Evolutionary conservation across 768 basidiomycete species (phyloP).

Genomic region (Agrocybe chaxingu): DNA sequence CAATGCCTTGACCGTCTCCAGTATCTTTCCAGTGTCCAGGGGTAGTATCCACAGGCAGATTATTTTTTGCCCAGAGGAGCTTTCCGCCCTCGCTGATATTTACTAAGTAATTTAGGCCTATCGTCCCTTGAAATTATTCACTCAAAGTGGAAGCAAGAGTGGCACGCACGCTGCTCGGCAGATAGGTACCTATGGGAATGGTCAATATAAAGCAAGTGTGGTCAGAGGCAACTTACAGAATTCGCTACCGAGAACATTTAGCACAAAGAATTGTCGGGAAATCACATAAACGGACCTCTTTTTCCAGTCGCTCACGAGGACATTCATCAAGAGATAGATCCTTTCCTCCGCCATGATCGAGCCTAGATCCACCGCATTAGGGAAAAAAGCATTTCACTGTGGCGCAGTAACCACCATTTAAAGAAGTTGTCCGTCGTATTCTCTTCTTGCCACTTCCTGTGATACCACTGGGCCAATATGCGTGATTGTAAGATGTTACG

Average conservation of each 20-base stretch:
- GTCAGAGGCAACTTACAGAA: constrained; percentile 29
- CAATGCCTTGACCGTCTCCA: constrained; percentile 51
- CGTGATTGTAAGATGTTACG: not conserved
- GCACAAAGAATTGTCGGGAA: not conserved
- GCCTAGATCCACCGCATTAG: constrained; percentile 33
- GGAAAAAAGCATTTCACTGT: not conserved
- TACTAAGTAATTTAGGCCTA: constrained; percentile 64
- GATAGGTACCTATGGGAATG: constrained; percentile 45
- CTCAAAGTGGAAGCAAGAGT: not conserved
- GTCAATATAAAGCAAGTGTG: too few relatives aligned
- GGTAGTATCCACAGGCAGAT: constrained; percentile 57
- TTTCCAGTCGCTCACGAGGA: constrained; percentile 55
- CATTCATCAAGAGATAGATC: constrained; percentile 54
- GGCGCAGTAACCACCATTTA: constrained; percentile 38
- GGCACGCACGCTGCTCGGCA: constrained; percentile 47
- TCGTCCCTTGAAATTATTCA: too few relatives aligned
- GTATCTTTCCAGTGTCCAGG: constrained; percentile 62
- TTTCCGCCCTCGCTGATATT: constrained; percentile 50
- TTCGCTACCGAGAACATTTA: constrained; percentile 29
- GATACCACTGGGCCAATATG: constrained; percentile 45
- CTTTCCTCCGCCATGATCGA: constrained; percentile 60
- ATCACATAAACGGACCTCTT: constrained; percentile 36
- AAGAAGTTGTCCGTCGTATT: constrained; percentile 70
- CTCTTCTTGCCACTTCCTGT: constrained; percentile 52
- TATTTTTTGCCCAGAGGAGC: constrained; percentile 56